A percentile compares a stretch with the other conserved stretches of the same genome.
Conservation (phyloP, 2,329 filamentous ascomycete genomes). For the Verticillium nubilum region DNA sequence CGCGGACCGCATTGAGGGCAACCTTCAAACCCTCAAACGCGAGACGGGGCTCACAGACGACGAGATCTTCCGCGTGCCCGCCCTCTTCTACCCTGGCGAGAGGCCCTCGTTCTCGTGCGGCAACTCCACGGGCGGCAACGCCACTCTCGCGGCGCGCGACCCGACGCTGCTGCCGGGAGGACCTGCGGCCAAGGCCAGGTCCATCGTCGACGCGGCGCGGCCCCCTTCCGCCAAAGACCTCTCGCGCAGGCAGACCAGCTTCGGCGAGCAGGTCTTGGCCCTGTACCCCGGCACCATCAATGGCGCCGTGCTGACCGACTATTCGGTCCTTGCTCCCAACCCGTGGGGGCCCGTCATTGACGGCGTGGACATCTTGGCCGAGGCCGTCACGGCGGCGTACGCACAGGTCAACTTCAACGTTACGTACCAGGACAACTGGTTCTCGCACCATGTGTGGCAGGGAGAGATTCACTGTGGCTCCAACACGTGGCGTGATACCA, state of each 20-base stretch:
- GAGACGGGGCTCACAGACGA: constrained; percentile 14
- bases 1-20: background rate
- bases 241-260: background rate
- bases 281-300: constrained; percentile 16
- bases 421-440: constrained; percentile 20
- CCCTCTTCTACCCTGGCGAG: constrained; percentile 5
- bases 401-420: constrained; percentile 13
- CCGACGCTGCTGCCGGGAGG: background rate
- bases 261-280: constrained; percentile 2
- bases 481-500: constrained; percentile 11
- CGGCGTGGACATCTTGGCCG: constrained; percentile 18
- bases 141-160: background rate
- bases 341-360: constrained; percentile 21
- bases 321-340: constrained; percentile 13
- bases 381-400: constrained; percentile 16
- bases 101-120: background rate
- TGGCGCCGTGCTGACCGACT: constrained; percentile 9
- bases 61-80: constrained; percentile 15
- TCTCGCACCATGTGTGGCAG: constrained; percentile 13
- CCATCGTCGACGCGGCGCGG: background rate
- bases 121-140: background rate
- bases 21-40: constrained; percentile 8
- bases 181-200: background rate
- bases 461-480: constrained; percentile 22
- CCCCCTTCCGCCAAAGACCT: background rate